Base-by-base conservation (phyloP, 805 yeast genomes). In the Pichia deserticola region DNA sequence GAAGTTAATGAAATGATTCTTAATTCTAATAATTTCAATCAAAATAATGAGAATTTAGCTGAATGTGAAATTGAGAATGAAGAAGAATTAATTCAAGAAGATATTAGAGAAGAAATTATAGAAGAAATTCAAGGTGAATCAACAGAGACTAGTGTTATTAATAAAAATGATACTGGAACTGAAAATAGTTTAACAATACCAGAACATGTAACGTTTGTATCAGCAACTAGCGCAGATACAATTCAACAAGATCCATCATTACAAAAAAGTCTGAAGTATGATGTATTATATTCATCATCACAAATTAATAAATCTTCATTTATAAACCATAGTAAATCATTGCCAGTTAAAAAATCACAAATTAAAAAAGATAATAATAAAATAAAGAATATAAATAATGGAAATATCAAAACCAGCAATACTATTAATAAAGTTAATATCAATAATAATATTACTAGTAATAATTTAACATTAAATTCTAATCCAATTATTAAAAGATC, bases 291-390 rank as follows among this genome's bases (percentile, higher is more conserved):
- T 54, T 77, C 80, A 60, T 77, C 76, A 47, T 79, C 77, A 40
- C 78, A 78, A 6, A 76, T 74, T 12, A 75, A 72, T 54, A 76
- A 80, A 48, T 81, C 84, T 1, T 44, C 51, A 8, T 55, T 57
- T 0, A 70, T 84, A 12, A 89, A 86, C 62, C 92, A 84, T 42
- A 72, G 75, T 1, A 81, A 77, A 50, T 84, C 90, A 0, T 77
- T 79, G 4, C 89, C 86, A 3, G 70, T 85, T 3, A 78, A 77
- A 51, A 67, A 81, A 50, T 38, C 69, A 3, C 53, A 59, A 15
- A 54, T 57, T 1, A 36, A 44, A 20, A 27, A 15, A 8, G 42
- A 7, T 30, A 9, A 7, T 30, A 9, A 30, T 30, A 30, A 30
- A 30, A 30, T 30, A 30, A 50, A 1, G 60, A 46, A 10, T 40